These are phyloP conservation scores for Mycena filopes DNA, from an alignment of 768 basidiomycete species.

Conservation along the genomic window DNA sequence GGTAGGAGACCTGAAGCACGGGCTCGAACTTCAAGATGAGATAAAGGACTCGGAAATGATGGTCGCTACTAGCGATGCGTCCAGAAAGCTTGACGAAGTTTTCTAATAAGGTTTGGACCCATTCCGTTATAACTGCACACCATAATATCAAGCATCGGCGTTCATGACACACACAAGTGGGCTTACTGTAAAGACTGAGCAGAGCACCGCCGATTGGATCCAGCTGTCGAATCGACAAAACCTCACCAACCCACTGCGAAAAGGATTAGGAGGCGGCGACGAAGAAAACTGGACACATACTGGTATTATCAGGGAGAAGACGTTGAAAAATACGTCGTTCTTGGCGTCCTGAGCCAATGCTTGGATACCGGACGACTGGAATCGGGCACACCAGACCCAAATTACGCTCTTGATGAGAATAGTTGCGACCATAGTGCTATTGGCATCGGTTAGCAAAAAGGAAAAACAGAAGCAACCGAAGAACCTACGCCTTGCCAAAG, in stretches of 20 bases:
- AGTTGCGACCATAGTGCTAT: constrained; percentile 31
- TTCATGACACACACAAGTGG: neutral
- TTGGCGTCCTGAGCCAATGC: constrained; percentile 35
- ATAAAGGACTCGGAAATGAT: constrained; percentile 30
- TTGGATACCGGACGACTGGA: constrained; percentile 29
- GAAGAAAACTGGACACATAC: neutral
- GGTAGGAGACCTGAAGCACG: constrained; percentile 28
- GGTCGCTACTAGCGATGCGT: constrained; percentile 30
- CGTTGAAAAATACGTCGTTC: constrained; percentile 35
- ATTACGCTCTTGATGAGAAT: constrained; percentile 29
- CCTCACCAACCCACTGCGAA: constrained; percentile 34
- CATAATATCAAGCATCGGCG: neutral
- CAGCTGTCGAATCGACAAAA: constrained; percentile 28
- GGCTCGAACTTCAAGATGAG: constrained; percentile 29
- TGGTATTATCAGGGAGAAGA: constrained; percentile 32
- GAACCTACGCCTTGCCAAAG: constrained; percentile 30
- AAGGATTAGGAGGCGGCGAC: neutral
- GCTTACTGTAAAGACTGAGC: constrained; percentile 32
- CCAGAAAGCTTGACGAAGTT: constrained; percentile 34
- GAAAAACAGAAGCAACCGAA: neutral
- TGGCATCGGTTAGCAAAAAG: neutral
- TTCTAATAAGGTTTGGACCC: constrained; percentile 31
- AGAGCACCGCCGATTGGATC: constrained; percentile 33
- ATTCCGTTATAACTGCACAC: constrained; percentile 26
- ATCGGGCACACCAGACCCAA: constrained; percentile 32